phyloP scores from a whole-genome alignment of 208 protist species.

The Phytomonas francai region DNA sequence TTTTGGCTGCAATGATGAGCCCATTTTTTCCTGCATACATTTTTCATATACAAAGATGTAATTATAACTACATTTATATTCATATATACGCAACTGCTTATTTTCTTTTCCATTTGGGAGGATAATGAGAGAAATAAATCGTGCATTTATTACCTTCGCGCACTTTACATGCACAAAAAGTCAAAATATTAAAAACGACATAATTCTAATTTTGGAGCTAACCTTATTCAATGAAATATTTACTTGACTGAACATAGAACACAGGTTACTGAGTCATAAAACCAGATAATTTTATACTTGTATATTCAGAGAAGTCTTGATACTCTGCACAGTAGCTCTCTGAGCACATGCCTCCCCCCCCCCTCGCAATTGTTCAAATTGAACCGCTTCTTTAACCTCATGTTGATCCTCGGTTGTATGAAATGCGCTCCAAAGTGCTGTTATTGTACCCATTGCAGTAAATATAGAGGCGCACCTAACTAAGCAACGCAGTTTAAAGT shows the following conservation, averaged over 20 bases:
- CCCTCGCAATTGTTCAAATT: background rate
- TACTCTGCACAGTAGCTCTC: background rate
- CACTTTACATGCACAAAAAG: background rate
- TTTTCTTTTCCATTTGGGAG: background rate
- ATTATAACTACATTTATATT: background rate
- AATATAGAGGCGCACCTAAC: slow-evolving; percentile 13
- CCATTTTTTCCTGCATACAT: background rate
- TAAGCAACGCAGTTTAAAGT: slow-evolving; percentile 29
- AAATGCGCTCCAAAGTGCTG: slow-evolving; percentile 37
- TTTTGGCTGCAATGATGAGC: background rate
- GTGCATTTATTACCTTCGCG: background rate
- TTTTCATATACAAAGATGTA: background rate
- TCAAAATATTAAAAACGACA: background rate
- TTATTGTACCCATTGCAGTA: slow-evolving; percentile 30
- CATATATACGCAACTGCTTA: background rate
- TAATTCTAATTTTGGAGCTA: background rate
- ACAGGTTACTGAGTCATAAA: background rate
- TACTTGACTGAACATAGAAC: background rate
- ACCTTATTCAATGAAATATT: background rate
- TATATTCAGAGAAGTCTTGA: background rate
- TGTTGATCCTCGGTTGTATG: slow-evolving; percentile 2
- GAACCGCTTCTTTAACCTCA: background rate
- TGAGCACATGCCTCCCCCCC: background rate
- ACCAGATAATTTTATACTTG: background rate
- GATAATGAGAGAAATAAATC: background rate